These are phyloP conservation scores for Penicillium goetzii DNA, from an alignment of 495 filamentous ascomycete genomes.

Conservation along the genomic window DNA sequence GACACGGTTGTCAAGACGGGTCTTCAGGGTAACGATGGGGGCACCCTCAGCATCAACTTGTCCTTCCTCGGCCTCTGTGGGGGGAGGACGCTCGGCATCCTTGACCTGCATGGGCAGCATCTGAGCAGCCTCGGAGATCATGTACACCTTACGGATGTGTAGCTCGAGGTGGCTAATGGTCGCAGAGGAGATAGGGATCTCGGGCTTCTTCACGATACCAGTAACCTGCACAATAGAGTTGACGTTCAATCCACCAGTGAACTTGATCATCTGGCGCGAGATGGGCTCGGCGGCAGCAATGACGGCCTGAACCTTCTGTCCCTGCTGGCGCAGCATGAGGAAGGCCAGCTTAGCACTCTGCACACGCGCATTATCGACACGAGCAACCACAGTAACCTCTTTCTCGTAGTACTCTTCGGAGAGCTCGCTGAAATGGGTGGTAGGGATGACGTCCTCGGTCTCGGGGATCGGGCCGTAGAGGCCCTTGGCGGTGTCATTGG, in stretches of 20 bases:
- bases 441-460: constrained; percentile 40
- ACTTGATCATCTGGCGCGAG: constrained; percentile 84
- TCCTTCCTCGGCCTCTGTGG: constrained; percentile 49
- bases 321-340: constrained; percentile 83
- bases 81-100: constrained; percentile 59
- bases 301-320: constrained; percentile 79
- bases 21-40: constrained; percentile 72
- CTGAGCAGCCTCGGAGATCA: constrained; percentile 66
- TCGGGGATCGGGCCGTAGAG: constrained; percentile 64
- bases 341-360: constrained; percentile 93
- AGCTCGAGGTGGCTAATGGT: constrained; percentile 77
- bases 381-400: constrained; percentile 77
- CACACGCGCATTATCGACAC: constrained; percentile 82
- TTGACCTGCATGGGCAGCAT: constrained; percentile 76
- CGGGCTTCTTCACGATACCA: constrained; percentile 73
- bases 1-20: constrained; percentile 84
- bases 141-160: constrained; percentile 76
- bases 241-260: constrained; percentile 73
- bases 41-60: constrained; percentile 52
- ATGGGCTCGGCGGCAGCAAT: constrained; percentile 60
- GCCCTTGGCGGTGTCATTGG: constrained; percentile 70
- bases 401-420: constrained; percentile 66
- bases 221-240: constrained; percentile 82
- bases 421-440: constrained; percentile 50
- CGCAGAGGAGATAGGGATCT: constrained; percentile 77